Evolutionary conservation across 345 rosid species (phyloP).

Genomic region (Lumnitzera littorea): DNA sequence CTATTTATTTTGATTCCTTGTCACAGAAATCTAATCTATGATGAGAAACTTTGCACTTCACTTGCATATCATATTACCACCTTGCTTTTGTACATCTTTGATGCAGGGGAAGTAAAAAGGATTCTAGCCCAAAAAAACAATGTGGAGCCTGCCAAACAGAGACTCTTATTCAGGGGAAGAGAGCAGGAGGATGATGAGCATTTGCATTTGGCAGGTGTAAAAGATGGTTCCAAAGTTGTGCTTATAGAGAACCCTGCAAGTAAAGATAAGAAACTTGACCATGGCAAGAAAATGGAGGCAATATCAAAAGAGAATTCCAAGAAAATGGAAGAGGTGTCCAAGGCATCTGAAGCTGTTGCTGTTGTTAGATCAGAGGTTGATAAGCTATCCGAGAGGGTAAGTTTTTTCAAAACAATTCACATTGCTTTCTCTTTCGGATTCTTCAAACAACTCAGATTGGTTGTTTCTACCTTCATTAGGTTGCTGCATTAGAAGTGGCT

Average conservation of each 20-base stretch:
- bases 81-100: constrained; percentile 1
- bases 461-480: constrained; percentile 26
- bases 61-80: not conserved
- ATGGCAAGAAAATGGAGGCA: constrained; percentile 23
- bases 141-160: constrained; percentile 33
- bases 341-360: constrained; percentile 47
- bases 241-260: constrained; percentile 34
- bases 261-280: constrained; percentile 31
- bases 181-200: constrained; percentile 60
- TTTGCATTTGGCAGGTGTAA: constrained; percentile 53
- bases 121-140: constrained; percentile 42
- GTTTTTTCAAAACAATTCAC: not conserved
- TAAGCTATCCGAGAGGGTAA: constrained; percentile 69
- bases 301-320: constrained; percentile 33
- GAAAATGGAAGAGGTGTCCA: constrained; percentile 30
- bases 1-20: no score
- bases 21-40: not conserved
- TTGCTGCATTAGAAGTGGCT: constrained; percentile 58
- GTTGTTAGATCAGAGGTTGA: constrained; percentile 53
- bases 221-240: constrained; percentile 58
- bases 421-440: not conserved
- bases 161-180: constrained; percentile 69
- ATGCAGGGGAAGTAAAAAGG: constrained; percentile 60
- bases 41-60: not conserved
- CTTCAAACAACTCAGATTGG: not conserved